Evolutionary conservation across 805 yeast genomes (phyloP).

Genomic region (Zygosaccharomyces kombuchaensis): DNA sequence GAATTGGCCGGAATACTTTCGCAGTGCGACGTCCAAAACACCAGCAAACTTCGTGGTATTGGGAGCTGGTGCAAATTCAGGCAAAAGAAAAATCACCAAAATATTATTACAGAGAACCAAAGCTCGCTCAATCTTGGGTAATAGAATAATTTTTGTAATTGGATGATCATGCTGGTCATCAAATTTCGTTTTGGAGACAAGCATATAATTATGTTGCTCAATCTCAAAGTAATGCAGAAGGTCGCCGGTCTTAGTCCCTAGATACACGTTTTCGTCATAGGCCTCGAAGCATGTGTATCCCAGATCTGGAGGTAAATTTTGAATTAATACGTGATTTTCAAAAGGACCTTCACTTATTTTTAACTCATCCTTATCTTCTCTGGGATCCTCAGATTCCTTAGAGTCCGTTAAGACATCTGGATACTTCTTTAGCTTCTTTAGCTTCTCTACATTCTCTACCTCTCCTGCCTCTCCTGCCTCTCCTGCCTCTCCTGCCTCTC

Average conservation of each 20-base stretch:
- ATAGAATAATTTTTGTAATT: slow-evolving; percentile 25
- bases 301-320: slow-evolving; percentile 24
- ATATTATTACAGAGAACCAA: slow-evolving; percentile 21
- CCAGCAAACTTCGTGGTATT: slow-evolving; percentile 17
- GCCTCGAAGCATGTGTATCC: slow-evolving; percentile 26
- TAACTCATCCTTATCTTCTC: not conserved
- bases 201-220: slow-evolving; percentile 29
- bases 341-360: slow-evolving; percentile 22
- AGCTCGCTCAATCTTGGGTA: slow-evolving; percentile 32
- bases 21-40: slow-evolving; percentile 20
- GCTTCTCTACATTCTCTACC: not conserved
- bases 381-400: not conserved
- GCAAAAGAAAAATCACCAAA: slow-evolving; percentile 27
- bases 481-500: not conserved
- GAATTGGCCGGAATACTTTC: slow-evolving; percentile 16
- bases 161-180: slow-evolving; percentile 15
- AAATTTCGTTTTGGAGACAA: slow-evolving; percentile 31
- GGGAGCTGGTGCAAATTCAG: slow-evolving; percentile 36
- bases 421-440: not conserved
- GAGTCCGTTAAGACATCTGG: not conserved
- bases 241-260: slow-evolving; percentile 32
- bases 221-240: slow-evolving; percentile 34
- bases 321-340: slow-evolving; percentile 21
- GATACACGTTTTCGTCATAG: slow-evolving; percentile 30
- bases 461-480: not conserved